Evolutionary conservation across 768 basidiomycete species (phyloP), one percentile per base, ranked within the genome.

Genomic region (Rhizopogon vinicolor): DNA sequence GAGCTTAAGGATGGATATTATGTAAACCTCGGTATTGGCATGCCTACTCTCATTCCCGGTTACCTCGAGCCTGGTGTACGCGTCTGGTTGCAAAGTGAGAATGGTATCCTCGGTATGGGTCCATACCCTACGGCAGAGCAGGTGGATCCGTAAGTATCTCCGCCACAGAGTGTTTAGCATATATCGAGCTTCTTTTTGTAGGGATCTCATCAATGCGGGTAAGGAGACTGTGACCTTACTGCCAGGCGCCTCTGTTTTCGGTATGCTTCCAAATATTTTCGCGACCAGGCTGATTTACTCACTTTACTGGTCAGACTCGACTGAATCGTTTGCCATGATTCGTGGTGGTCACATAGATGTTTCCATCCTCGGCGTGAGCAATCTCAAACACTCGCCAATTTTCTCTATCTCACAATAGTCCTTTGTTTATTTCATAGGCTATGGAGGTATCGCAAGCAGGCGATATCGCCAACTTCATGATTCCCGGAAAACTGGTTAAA

Each of bases 381-480:
- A 60, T 44, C 43, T 35, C 10, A 13, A 33, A 10, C 18, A 37
- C 14, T 43, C n/a, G 45, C 43, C 22, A 37, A 19, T 29, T 49
- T 53, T 12, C 44, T 37, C 45, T 35, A n/a, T 16, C 5, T 54
- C 9, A 28, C 40, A 51, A 28, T 65, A 18, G 42, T 41, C 7
- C 53, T 41, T 33, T 33, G 22, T 18, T 58, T 31, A n/a, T 44
- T 25, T 52, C 42, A 10, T 55, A 92, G 89, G 92, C 93, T 9
- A 92, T 98, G 91, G 86, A 98, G 78, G 95, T 98, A 48, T 93
- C 93, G 2, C 86, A 90, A 60, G 84, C 83, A 1, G 94, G 92
- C 41, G 95, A 98, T 68, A 89, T 98, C 59, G 95, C 95, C 54
- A 98, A 98, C 76, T 98, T 93, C 68, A 98, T 97, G 95, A 94